Base-by-base conservation (phyloP, 352 stramenopile genomes). In the Globisporangium uncinulatum region DNA sequence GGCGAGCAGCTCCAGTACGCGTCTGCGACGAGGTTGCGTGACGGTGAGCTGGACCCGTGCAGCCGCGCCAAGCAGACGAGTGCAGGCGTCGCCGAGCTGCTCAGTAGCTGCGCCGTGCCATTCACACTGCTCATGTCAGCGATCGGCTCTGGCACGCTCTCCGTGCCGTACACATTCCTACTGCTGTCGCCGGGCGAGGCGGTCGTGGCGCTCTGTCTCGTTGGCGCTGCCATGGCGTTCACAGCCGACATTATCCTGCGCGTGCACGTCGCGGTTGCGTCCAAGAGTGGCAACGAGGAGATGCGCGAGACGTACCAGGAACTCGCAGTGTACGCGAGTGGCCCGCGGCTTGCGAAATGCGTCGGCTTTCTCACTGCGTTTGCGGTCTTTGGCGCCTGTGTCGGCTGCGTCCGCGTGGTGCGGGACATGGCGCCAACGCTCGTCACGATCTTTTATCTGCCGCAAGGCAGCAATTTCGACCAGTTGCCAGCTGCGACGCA, bases 361-460 rank as follows among this genome's bases (percentile, higher is more conserved):
- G 75, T 86, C 21, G 82, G 77, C 21, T 72, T 73, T 8, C 69
- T 84, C 48, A 86, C 82, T 13, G 80, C 76, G 13, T 83, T 92
- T 51, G 82, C 77, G 3, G 77, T 92, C 20, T 92, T 89, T 65
- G 82, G 82, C 42, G 82, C 79, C 0, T 92, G 82, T 54, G 79
- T 92, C 15, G 82, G 82, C 14, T 88, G 82, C 34, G 62, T 92
- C 14, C 60, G 80, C 34, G 79, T 92, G 41, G 77, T 89, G 39
- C 73, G 76, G 24, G 82, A 92, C 64, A 87, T 92, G 71, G 77
- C 70, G 39, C 82, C 79, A n/a, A 65, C 73, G 53, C 64, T 92
- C 21, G 19, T 89, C 24, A 58, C 69, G 31, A 56, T 79, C 11
- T 51, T 77, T 11, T 75, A 75, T 39, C 20, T 76, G n/a, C 55